A percentile compares a stretch with the other conserved stretches of the same genome.
Conservation (phyloP, 192 early-diverging fungal species). For the Thoreauomyces humboldtii region DNA sequence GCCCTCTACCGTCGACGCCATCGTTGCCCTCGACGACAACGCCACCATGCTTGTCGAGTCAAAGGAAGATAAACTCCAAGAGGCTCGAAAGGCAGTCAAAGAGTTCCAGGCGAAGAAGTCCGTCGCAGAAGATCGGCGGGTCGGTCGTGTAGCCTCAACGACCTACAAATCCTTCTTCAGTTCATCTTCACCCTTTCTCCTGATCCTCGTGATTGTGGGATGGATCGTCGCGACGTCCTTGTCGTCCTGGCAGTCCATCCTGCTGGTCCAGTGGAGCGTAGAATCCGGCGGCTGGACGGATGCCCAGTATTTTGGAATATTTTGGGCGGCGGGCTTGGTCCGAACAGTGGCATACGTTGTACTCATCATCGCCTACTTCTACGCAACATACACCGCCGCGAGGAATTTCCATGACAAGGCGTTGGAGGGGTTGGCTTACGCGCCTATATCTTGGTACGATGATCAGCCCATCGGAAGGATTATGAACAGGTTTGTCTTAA, state of each 20-base stretch:
- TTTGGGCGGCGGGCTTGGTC: slow-evolving; percentile 29
- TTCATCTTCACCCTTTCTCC: neutral
- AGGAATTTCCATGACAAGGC: slow-evolving; percentile 64
- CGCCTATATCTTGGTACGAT: slow-evolving; percentile 64
- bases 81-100: neutral
- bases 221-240: slow-evolving; percentile 47
- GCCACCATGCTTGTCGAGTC: slow-evolving; percentile 54
- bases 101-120: slow-evolving; percentile 52
- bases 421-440: slow-evolving; percentile 60
- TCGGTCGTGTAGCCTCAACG: neutral
- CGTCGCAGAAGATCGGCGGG: slow-evolving; percentile 34
- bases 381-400: slow-evolving; percentile 36
- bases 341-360: neutral
- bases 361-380: neutral
- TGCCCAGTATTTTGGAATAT: slow-evolving; percentile 51
- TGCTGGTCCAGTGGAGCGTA: slow-evolving; percentile 30
- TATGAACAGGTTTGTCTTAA: too few relatives aligned
- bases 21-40: slow-evolving; percentile 31
- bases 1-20: neutral
- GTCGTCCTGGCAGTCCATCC: slow-evolving; percentile 34
- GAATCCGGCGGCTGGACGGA: slow-evolving; percentile 50
- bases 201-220: neutral
- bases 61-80: slow-evolving; percentile 1
- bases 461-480: too few relatives aligned
- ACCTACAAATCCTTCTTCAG: neutral